Conservation (phyloP, 495 filamentous ascomycete species). For the Thermochaetoides thermophila region DNA sequence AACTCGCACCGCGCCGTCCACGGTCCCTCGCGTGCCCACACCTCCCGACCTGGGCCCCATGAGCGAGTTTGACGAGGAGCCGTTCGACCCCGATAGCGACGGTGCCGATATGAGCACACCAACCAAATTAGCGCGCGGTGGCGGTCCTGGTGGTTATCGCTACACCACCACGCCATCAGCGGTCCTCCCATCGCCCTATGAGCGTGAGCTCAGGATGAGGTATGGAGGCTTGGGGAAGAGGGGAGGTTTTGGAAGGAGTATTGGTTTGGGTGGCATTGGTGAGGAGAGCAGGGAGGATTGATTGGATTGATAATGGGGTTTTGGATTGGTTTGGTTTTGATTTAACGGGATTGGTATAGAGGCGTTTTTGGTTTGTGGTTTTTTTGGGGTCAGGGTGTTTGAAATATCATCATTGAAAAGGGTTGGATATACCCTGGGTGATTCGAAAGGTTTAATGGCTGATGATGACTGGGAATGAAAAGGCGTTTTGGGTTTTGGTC, state of each 20-base stretch:
- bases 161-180: constrained; percentile 19
- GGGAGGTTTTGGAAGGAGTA: constrained; percentile 10
- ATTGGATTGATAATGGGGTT: background rate
- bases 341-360: background rate
- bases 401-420: too few relatives aligned
- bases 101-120: constrained; percentile 23
- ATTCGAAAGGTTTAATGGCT: background rate
- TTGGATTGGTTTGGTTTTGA: background rate
- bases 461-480: constrained; percentile 3
- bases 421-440: constrained; percentile 9
- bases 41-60: constrained; percentile 11
- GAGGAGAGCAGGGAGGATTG: constrained; percentile 16
- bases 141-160: too few relatives aligned
- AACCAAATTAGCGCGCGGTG: constrained; percentile 13
- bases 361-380: background rate
- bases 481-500: background rate
- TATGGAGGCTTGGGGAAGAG: constrained; percentile 6
- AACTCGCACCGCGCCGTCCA: background rate
- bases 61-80: constrained; percentile 17
- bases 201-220: constrained; percentile 13
- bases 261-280: constrained; percentile 16
- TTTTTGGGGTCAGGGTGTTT: too few relatives aligned
- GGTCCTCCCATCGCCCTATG: constrained; percentile 15
- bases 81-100: constrained; percentile 4
- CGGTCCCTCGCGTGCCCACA: background rate